Evolutionary conservation across 2,329 filamentous ascomycete species (phyloP).

Genomic region (Apiospora hydei): DNA sequence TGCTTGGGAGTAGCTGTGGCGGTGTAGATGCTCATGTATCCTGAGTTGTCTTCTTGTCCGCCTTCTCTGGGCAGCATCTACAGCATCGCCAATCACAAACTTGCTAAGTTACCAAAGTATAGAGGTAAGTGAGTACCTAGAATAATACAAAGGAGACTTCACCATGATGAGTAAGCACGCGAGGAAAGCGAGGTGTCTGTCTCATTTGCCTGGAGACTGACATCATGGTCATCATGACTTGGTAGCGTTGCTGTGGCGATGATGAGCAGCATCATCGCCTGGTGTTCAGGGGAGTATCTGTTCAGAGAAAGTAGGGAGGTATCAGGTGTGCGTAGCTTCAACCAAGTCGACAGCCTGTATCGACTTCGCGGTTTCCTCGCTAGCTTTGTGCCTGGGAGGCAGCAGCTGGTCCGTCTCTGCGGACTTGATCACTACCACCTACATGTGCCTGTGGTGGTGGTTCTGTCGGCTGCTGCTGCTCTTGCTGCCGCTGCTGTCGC

Average conservation of each 20-base stretch:
- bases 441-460: neutral
- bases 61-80: neutral
- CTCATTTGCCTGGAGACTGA: neutral
- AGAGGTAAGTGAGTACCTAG: no score
- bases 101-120: neutral
- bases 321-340: neutral
- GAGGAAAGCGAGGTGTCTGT: neutral
- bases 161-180: neutral
- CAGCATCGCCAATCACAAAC: neutral
- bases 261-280: neutral
- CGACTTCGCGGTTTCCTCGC: no score
- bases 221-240: no score
- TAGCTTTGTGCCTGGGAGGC: neutral
- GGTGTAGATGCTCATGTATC: neutral
- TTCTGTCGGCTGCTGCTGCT: neutral
- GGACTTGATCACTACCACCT: neutral
- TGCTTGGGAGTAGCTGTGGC: neutral
- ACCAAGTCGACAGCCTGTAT: neutral
- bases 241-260: neutral
- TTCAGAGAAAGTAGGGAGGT: neutral
- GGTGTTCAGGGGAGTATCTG: neutral
- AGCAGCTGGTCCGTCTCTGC: neutral
- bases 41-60: neutral
- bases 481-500: neutral
- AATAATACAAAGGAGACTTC: neutral